Percentiles rank a stretch among this genome's conserved stretches.
Evolutionary conservation across 805 yeast species (phyloP).

Genomic region (Yarrowia sp.): DNA sequence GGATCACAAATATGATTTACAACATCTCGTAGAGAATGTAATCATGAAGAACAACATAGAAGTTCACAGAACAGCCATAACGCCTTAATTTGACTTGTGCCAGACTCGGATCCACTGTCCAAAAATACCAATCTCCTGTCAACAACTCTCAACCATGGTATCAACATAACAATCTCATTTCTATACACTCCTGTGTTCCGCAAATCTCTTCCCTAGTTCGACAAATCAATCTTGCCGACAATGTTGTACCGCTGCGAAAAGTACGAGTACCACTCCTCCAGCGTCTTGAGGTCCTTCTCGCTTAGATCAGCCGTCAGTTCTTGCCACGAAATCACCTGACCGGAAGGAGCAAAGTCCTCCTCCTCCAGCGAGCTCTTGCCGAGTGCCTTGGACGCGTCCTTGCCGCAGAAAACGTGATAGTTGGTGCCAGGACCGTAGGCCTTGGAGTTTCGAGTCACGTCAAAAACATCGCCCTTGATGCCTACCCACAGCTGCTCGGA

Average conservation of each 20-base stretch:
- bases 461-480: constrained; percentile 74
- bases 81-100: too few species aligned
- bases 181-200: neutral
- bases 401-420: constrained; percentile 70
- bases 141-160: neutral
- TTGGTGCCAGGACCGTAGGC: constrained; percentile 77
- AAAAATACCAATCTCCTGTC: too few species aligned
- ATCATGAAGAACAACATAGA: too few species aligned
- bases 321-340: constrained; percentile 26
- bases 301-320: constrained; percentile 43
- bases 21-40: too few species aligned
- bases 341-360: constrained; percentile 47
- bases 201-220: neutral
- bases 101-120: too few species aligned
- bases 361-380: constrained; percentile 64
- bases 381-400: constrained; percentile 72
- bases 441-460: constrained; percentile 62
- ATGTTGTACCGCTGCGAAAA: constrained; percentile 49
- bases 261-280: constrained; percentile 71
- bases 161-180: neutral
- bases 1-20: too few species aligned
- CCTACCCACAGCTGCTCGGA: constrained; percentile 61
- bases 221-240: constrained; percentile 7
- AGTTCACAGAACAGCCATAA: too few species aligned
- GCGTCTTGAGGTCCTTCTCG: constrained; percentile 56